phyloP scores from a whole-genome alignment of 2,329 filamentous ascomycete genomes.

The Scedosporium aurantiacum region DNA sequence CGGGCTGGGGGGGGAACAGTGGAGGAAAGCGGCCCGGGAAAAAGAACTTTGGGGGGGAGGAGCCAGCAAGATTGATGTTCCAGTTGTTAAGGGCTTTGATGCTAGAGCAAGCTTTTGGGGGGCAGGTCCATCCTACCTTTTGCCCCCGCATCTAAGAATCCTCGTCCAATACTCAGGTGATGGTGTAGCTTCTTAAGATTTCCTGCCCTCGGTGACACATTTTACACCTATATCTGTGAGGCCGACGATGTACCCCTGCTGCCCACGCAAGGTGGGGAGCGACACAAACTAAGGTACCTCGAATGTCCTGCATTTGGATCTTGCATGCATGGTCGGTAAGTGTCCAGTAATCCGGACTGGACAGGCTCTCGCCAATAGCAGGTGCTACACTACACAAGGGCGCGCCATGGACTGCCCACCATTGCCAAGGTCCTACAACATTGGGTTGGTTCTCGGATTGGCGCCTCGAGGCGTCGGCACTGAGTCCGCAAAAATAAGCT shows the following conservation, averaged over 20 bases:
- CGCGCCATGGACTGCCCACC: background rate
- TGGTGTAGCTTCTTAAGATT: background rate
- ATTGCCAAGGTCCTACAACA: background rate
- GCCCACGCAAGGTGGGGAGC: background rate
- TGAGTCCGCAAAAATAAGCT: too few species aligned
- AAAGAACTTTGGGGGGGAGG: background rate
- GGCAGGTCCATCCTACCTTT: background rate
- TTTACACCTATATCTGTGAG: background rate
- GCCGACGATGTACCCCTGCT: background rate
- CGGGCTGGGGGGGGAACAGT: background rate
- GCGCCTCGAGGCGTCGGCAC: too few species aligned
- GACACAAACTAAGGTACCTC: background rate
- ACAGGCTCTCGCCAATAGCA: background rate
- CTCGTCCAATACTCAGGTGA: slow-evolving; percentile 6
- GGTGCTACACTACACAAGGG: background rate
- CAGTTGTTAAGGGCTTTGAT: background rate
- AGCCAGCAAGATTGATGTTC: background rate
- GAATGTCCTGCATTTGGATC: background rate
- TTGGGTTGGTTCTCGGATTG: background rate
- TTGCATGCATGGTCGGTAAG: slow-evolving; percentile 2
- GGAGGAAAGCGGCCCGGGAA: slow-evolving; percentile 2
- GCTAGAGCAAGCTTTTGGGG: background rate
- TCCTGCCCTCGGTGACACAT: background rate
- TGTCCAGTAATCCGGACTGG: background rate
- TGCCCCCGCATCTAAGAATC: background rate